Evolutionary conservation across 495 filamentous ascomycete genomes (phyloP).

Genomic region (Penicillium bovifimosum): DNA sequence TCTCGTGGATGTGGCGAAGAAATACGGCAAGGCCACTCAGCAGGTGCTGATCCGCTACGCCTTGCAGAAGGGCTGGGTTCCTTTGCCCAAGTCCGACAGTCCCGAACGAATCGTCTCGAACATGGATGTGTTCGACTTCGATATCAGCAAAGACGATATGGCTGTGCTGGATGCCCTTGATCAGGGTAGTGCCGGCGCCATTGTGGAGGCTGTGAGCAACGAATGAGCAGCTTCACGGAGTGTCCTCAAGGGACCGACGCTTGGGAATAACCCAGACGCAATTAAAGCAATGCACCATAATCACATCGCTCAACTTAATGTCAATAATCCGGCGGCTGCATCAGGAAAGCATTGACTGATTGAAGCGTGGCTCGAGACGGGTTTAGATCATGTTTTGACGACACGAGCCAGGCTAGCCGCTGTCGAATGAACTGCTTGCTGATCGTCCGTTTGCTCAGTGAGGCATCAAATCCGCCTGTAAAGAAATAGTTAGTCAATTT

Average conservation of each 20-base stretch:
- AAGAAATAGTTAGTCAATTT: conserved; percentile 15
- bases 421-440: conserved; percentile 73
- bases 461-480: conserved; percentile 29
- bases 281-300: not conserved
- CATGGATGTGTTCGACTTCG: conserved; percentile 60
- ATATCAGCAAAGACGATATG: conserved; percentile 60
- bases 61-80: conserved; percentile 65
- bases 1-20: conserved; percentile 47
- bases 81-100: conserved; percentile 67
- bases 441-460: conserved; percentile 34
- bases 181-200: conserved; percentile 50
- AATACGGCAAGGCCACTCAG: conserved; percentile 45
- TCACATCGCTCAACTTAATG: not conserved
- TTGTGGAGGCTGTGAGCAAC: conserved; percentile 48
- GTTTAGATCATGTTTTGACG: conserved; percentile 66
- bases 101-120: conserved; percentile 59
- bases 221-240: conserved; percentile 21
- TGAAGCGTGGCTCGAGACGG: conserved; percentile 77
- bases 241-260: not conserved
- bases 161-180: conserved; percentile 58
- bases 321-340: conserved; percentile 48
- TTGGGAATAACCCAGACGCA: not conserved
- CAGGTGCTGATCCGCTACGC: conserved; percentile 52
- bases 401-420: conserved; percentile 71
- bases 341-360: conserved; percentile 82